These are phyloP conservation scores for Trypanosoma avium DNA, from an alignment of 208 protist genomes.

Conservation along the genomic window DNA sequence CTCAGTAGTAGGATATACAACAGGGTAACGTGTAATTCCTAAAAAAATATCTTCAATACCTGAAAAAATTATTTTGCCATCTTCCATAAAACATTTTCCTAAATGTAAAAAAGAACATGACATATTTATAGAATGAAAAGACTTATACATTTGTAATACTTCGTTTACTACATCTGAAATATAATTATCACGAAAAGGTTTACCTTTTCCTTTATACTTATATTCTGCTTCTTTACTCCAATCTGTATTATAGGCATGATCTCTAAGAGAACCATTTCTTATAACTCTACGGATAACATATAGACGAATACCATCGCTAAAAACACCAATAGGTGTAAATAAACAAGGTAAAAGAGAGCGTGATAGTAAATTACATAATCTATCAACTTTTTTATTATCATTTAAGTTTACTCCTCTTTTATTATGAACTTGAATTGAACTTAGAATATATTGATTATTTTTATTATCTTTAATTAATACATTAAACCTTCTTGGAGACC, in stretches of 20 bases:
- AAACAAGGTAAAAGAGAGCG: slow-evolving; percentile 9
- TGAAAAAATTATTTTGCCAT: slow-evolving; percentile 14
- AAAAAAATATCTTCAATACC: slow-evolving; percentile 25
- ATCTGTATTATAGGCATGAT: slow-evolving; percentile 19
- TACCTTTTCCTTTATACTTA: slow-evolving; percentile 22
- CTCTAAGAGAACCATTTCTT: slow-evolving; percentile 24
- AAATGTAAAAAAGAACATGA: slow-evolving; percentile 25
- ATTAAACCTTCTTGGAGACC: not conserved
- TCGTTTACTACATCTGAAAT: slow-evolving; percentile 22
- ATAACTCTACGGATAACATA: slow-evolving; percentile 20
- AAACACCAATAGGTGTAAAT: slow-evolving; percentile 9
- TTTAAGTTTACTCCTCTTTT: slow-evolving; percentile 13
- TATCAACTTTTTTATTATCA: slow-evolving; percentile 13
- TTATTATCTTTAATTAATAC: slow-evolving; percentile 15
- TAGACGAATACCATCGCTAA: slow-evolving; percentile 15
- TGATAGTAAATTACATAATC: slow-evolving; percentile 19
- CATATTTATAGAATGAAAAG: slow-evolving; percentile 23
- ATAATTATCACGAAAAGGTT: slow-evolving; percentile 22
- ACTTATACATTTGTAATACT: slow-evolving; percentile 13
- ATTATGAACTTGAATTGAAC: slow-evolving; percentile 2
- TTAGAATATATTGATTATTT: slow-evolving; percentile 20
- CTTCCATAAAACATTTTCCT: slow-evolving; percentile 22
- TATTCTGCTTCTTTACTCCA: slow-evolving; percentile 7
- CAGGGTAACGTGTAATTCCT: slow-evolving; percentile 10
- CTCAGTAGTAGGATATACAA: slow-evolving; percentile 12